phyloP scores from a whole-genome alignment of 2,329 filamentous ascomycete genomes.

The Botrytis cinerea region DNA sequence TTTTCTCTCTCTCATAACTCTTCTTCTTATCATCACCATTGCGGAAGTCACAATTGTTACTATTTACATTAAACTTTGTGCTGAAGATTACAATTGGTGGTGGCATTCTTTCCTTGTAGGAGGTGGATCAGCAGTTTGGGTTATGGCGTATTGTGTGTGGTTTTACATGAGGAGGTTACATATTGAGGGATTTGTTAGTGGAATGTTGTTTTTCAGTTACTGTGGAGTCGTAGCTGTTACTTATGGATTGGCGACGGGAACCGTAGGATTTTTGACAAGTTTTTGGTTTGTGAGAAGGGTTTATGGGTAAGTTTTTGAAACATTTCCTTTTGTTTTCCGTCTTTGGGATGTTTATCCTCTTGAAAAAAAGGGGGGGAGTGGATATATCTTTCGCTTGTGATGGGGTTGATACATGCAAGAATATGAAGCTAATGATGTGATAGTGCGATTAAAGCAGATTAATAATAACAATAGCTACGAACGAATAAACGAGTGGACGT shows the following conservation, averaged over 20 bases:
- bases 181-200: slow-evolving; percentile 77
- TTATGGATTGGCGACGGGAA: slow-evolving; percentile 79
- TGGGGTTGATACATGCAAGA: background rate
- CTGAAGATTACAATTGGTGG: slow-evolving; percentile 90
- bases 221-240: slow-evolving; percentile 79
- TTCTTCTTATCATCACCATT: slow-evolving; percentile 73
- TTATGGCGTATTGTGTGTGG: slow-evolving; percentile 81
- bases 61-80: slow-evolving; percentile 79
- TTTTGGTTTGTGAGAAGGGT: slow-evolving; percentile 84
- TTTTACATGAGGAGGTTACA: slow-evolving; percentile 81
- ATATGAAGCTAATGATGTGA: background rate
- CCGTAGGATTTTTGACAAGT: slow-evolving; percentile 79
- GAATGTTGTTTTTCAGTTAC: slow-evolving; percentile 82
- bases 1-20: slow-evolving; percentile 73
- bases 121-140: slow-evolving; percentile 74
- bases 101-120: slow-evolving; percentile 86
- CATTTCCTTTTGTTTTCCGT: background rate
- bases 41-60: slow-evolving; percentile 82
- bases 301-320: slow-evolving; percentile 62
- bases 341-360: too few species aligned
- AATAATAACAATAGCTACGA: background rate
- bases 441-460: slow-evolving; percentile 24
- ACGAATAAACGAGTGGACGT: background rate
- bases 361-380: background rate
- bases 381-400: background rate